These are phyloP conservation scores for Lachancea waltii DNA, from an alignment of 805 yeast species.

Conservation along the genomic window DNA sequence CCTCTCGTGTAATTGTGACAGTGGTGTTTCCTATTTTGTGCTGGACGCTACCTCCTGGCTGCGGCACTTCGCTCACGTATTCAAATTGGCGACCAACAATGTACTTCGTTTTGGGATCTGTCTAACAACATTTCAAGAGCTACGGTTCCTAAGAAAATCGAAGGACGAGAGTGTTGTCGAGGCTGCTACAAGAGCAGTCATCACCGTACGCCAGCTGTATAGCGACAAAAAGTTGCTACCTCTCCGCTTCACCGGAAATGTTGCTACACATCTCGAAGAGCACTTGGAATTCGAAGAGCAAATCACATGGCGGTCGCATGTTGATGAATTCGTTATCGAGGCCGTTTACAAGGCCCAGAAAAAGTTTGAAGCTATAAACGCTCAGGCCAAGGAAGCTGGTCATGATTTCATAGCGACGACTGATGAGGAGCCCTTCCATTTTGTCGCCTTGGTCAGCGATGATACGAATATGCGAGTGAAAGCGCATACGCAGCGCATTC, in stretches of 20 bases:
- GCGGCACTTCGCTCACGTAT: constrained; percentile 71
- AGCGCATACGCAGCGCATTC: constrained; percentile 35
- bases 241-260: constrained; percentile 61
- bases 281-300: constrained; percentile 69
- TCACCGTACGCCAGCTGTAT: constrained; percentile 62
- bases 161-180: constrained; percentile 69
- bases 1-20: constrained; percentile 52
- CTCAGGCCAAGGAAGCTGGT: constrained; percentile 10
- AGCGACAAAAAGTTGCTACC: constrained; percentile 50
- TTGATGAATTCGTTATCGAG: constrained; percentile 61
- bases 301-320: constrained; percentile 63
- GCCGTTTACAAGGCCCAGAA: constrained; percentile 40
- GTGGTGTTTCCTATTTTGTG: constrained; percentile 49
- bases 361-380: constrained; percentile 14
- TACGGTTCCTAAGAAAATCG: constrained; percentile 62
- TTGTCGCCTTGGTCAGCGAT: constrained; percentile 63
- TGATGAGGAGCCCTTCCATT: constrained; percentile 37
- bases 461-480: constrained; percentile 66
- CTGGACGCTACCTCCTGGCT: constrained; percentile 78
- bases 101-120: constrained; percentile 61
- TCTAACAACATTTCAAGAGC: constrained; percentile 69
- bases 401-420: constrained; percentile 7
- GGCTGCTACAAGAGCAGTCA: constrained; percentile 75
- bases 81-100: constrained; percentile 56
- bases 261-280: constrained; percentile 62